Conservation (phyloP, 371 early-diverging fungal species). For the Mortierella sp. region DNA sequence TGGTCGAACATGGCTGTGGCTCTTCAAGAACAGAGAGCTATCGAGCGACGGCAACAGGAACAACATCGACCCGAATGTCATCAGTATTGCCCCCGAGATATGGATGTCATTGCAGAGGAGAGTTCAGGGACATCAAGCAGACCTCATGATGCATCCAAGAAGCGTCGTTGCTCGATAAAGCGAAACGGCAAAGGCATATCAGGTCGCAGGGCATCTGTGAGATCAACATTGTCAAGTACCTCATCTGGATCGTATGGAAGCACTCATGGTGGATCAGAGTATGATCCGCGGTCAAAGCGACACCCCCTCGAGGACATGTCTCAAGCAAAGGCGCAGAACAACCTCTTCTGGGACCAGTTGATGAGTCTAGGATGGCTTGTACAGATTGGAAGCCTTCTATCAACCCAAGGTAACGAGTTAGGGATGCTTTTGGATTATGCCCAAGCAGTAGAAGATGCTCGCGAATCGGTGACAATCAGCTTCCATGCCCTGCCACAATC, state of each 20-base stretch:
- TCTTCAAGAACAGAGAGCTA: background rate
- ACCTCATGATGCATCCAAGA: background rate
- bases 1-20: constrained; percentile 37
- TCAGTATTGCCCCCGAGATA: constrained; percentile 5
- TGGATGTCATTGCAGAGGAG: constrained; percentile 34
- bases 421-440: constrained; percentile 50
- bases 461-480: constrained; percentile 28
- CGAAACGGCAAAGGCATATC: constrained; percentile 9
- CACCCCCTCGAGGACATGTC: constrained; percentile 30
- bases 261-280: background rate
- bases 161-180: background rate
- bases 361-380: constrained; percentile 48
- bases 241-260: constrained; percentile 15
- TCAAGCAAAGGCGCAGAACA: constrained; percentile 28
- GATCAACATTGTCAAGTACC: constrained; percentile 19
- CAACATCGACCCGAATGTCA: constrained; percentile 11
- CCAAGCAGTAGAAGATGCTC: constrained; percentile 37
- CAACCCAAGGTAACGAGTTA: constrained; percentile 44
- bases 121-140: background rate
- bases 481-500: constrained; percentile 36
- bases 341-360: constrained; percentile 45
- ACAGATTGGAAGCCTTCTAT: constrained; percentile 42
- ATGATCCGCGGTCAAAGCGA: constrained; percentile 1
- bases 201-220: constrained; percentile 15
- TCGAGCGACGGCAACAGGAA: background rate